Base-by-base conservation (phyloP, 306 rosid genomes). In the Elaeagnus macrophylla region DNA sequence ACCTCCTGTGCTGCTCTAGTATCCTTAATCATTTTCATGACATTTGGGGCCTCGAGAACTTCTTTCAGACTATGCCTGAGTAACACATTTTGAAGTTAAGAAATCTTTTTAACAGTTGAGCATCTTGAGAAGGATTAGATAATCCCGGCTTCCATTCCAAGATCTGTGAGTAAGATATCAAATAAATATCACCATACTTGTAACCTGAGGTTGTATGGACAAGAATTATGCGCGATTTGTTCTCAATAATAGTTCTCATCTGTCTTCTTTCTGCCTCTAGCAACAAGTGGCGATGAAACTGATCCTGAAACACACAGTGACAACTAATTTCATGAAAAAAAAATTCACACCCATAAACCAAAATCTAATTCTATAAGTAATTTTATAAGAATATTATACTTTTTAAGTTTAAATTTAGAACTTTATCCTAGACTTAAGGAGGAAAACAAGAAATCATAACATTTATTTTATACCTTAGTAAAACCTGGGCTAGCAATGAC, bases 401-500 rank as follows among this genome's bases (percentile, higher is more conserved):
- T 25, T 25, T 25, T 25, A 25, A 25, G 32, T 25, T 25, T 25
- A 25, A 25, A 25, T 25, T 25, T 25, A 25, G 32, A 25, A 12
- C 13, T 18, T 12, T 57, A 8, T 50, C 9, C 9, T 13, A 38
- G 25, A 49, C 9, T 60, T 1, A 47, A 41, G 13, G 13, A 17
- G 10, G 37, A 41, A 68, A 42, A 25, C 32, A 5, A 25, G 3
- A 52, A 37, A 40, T 53, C 60, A 47, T 53, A 62, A 45, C 58
- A 65, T 43, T 53, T 37, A 46, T 13, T 18, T 38, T 79, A 47
- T 6, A 91, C 99, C 86, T 87, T 91, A 18, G 96, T 84, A 71
- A 91, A 91, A 53, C 99, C 96, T 65, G 96, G 99, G 77, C 99
- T 91, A 51, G 99, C 99, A 60, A 91, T 80, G 54, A 87, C 99